These are phyloP conservation scores for Russula vinacea DNA, from an alignment of 768 basidiomycete genomes.

Conservation along the genomic window DNA sequence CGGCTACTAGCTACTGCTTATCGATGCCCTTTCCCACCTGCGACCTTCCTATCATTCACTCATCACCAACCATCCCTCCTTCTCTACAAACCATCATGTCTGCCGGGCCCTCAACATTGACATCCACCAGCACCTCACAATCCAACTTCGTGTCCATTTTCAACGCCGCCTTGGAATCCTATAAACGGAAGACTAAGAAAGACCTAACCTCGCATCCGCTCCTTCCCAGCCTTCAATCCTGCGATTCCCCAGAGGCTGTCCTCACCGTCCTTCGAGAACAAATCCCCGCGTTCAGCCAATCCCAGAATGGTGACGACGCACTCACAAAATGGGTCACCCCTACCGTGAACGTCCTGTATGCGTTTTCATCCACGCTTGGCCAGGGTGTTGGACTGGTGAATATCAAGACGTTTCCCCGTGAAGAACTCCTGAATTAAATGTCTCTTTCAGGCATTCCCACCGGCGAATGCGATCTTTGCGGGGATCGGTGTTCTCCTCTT, in stretches of 20 bases:
- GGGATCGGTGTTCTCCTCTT: neutral
- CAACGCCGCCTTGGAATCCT: neutral
- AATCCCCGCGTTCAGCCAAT: neutral
- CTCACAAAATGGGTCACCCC: neutral
- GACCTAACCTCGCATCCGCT: neutral
- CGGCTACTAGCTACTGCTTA: too few relatives aligned
- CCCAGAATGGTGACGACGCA: neutral
- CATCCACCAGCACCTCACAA: neutral
- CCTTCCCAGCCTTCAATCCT: neutral
- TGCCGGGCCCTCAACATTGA: neutral
- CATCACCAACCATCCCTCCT: neutral
- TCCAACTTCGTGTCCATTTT: neutral
- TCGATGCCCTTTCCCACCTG: too few relatives aligned
- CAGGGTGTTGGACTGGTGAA: neutral
- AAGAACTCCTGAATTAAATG: neutral
- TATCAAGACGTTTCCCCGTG: neutral
- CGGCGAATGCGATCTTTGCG: neutral
- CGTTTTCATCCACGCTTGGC: neutral
- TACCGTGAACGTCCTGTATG: neutral
- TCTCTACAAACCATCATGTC: neutral
- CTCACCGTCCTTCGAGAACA: neutral
- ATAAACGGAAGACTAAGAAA: neutral
- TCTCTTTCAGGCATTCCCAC: neutral
- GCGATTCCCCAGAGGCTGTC: neutral
- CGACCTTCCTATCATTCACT: too few relatives aligned